Conservation (phyloP, 2,329 filamentous ascomycete species). For the Trichothecium roseum region DNA sequence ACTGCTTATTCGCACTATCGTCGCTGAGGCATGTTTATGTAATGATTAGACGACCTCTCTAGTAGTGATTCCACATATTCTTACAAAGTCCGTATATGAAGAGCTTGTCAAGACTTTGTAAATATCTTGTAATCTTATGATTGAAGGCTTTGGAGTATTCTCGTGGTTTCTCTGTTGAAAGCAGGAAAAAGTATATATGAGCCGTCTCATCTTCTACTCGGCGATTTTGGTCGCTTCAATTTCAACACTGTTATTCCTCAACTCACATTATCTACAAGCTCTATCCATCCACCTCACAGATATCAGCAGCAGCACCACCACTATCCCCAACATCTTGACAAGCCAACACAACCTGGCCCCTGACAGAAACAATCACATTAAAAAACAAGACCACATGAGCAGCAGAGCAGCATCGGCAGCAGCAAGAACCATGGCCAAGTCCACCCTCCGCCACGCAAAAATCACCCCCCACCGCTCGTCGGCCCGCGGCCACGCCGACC, state of each 20-base stretch:
- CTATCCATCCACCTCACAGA: slow-evolving; percentile 12
- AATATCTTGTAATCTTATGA: slow-evolving; percentile 1
- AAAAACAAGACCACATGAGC: slow-evolving; percentile 14
- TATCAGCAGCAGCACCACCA: slow-evolving; percentile 10
- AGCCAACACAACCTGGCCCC: slow-evolving; percentile 5
- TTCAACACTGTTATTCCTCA: slow-evolving; percentile 8
- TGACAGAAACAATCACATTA: slow-evolving; percentile 5
- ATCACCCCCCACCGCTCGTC: slow-evolving; percentile 65
- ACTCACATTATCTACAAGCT: slow-evolving; percentile 17
- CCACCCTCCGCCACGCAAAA: slow-evolving; percentile 56
- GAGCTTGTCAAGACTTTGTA: too few species aligned
- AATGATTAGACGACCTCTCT: not conserved
- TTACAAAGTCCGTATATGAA: slow-evolving; percentile 7
- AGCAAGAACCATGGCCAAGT: slow-evolving; percentile 46
- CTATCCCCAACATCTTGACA: slow-evolving; percentile 2
- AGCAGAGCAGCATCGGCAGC: too few species aligned
- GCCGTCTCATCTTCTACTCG: slow-evolving; percentile 18
- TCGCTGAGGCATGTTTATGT: slow-evolving; percentile 1
- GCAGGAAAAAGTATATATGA: slow-evolving; percentile 27
- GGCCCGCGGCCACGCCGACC: slow-evolving; percentile 64
- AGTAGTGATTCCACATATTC: not conserved
- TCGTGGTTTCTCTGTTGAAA: slow-evolving; percentile 10
- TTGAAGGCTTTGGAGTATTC: too few species aligned
- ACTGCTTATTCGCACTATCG: slow-evolving; percentile 1
- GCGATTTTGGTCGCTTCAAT: slow-evolving; percentile 28